Evolutionary conservation across 768 basidiomycete genomes (phyloP), one percentile per base, ranked within the genome.

Genomic region (Tricholoma hemisulphureum): DNA sequence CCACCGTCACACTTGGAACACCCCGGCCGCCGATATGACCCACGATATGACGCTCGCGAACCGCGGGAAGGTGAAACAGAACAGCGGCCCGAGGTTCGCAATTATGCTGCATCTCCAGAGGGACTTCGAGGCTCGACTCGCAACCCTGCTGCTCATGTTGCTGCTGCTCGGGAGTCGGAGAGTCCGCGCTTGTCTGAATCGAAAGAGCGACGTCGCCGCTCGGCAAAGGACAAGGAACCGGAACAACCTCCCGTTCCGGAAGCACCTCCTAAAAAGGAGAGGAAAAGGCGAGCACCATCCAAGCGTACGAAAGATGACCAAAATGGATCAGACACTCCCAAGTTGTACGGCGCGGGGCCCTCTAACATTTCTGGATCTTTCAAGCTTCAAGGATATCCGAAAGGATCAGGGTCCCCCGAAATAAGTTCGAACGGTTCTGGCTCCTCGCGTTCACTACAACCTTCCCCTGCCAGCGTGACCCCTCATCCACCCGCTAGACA

Each of bases 391-490:
- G 53, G 73, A 3, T 78, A 75, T 55, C 61, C 71, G 24, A 80
- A 78, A 61, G 77, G 73, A 13, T 73, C 77, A 18, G 75, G 75
- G 31, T 81, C 80, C 13, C 89, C 87, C 2, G 89, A 87, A 62
- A 71, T 77, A 56, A 88, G 87, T 67, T 89, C 88, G 7, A 83
- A 81, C 58, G 82, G 83, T 13, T 85, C 85, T 23, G 81, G 82
- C 1, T 84, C 84, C 1, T 82, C 83, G 35, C 75, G 87, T 26
- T 89, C 88, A 1, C 76, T 85, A 37, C 88, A 89, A 62, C 89
- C 88, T 2, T 89, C 87, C 28, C 88, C 89, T 1, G 89, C 83
- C 2, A 83, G 80, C 57, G 81, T 78, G 18, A 79, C 80, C 6
- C 81, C 84, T 53, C 73, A 83, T 34, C 81, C 85, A 16, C 85